Evolutionary conservation across 2,329 filamentous ascomycete species (phyloP), one percentile per base, ranked within the genome.

Genomic region (Colletotrichum gloeosporioides): DNA sequence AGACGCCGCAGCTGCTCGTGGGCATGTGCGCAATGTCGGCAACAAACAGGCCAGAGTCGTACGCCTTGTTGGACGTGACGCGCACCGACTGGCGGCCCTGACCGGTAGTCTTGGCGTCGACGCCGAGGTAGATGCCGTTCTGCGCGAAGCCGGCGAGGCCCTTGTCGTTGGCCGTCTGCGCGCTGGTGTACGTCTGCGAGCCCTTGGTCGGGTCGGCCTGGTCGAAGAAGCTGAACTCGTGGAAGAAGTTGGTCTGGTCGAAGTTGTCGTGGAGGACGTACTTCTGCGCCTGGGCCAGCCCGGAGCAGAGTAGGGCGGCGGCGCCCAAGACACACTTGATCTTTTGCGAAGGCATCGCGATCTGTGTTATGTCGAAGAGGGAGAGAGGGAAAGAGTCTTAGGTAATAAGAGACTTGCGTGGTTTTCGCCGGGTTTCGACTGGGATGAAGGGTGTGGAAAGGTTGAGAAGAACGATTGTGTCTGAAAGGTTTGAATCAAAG

Each of bases 21-120:
- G 95, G 95, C 92, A 96, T 95, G 83, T 96, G 94, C 12, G 87
- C 88, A 74, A 96, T 90, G 81, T 96, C 95, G 71, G 93, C 88
- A 61, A 96, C 88, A 82, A 96, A 91, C 70, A 96, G 90, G 15
- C 93, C 94, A 78, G 91, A 89, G 55, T 89, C 92, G 85, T 94
- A 96, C 22, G 89, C 84, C 78, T 92, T 90, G 77, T 90, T 92
- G 80, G 93, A 94, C 39, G 90, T 87, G 16, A 98, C 85, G 22
- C 95, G 93, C 36, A 95, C 92, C 29, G 94, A 96, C 64, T 88
- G 86, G 57, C 95, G 93, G 44, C 95, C 95, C 4, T 85, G 86
- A 32, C 85, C 80, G 1, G 90, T 89, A 32, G 92, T 93, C 71
- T 83, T 88, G 81, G 89, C 85, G 83, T 96, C 94, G 55, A 94